Conservation (phyloP, 768 basidiomycete species). For the Phaeotremella skinneri region DNA sequence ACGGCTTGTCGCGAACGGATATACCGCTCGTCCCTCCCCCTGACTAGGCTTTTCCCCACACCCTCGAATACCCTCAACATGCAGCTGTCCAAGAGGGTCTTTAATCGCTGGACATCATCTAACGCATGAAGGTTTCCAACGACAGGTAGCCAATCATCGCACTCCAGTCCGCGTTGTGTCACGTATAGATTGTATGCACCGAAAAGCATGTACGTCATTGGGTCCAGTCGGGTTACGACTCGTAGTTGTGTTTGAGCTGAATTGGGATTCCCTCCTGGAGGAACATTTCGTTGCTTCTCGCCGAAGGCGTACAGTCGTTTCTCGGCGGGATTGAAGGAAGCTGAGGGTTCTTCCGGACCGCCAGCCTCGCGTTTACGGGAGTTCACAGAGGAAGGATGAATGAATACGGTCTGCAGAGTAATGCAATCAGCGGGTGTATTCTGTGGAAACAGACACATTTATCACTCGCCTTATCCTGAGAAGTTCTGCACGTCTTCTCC, state of each 20-base stretch:
- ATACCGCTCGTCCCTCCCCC: constrained; percentile 28
- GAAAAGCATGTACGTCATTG: constrained; percentile 84
- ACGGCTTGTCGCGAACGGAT: constrained; percentile 12
- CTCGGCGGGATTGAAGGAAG: constrained; percentile 54
- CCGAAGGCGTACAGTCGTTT: constrained; percentile 77
- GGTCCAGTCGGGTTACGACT: constrained; percentile 78
- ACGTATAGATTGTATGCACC: constrained; percentile 77
- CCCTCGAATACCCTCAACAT: constrained; percentile 90
- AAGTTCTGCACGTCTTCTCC: constrained; percentile 65
- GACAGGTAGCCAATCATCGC: constrained; percentile 85
- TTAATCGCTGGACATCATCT: constrained; percentile 79
- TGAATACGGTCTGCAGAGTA: constrained; percentile 62
- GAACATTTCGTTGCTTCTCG: constrained; percentile 79
- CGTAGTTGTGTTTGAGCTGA: constrained; percentile 67
- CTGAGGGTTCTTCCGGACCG: constrained; percentile 40
- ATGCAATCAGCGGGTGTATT: neutral
- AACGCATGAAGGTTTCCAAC: constrained; percentile 66
- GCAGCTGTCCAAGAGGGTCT: constrained; percentile 72
- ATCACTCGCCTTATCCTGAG: constrained; percentile 75
- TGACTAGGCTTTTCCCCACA: constrained; percentile 53
- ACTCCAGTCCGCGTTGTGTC: constrained; percentile 70
- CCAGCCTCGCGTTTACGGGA: constrained; percentile 60
- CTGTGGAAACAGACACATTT: neutral
- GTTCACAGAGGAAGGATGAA: constrained; percentile 86
- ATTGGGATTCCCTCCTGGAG: constrained; percentile 52